phyloP scores from a whole-genome alignment of 2,329 filamentous ascomycete genomes.

The Thermothelomyces thermophilus region DNA sequence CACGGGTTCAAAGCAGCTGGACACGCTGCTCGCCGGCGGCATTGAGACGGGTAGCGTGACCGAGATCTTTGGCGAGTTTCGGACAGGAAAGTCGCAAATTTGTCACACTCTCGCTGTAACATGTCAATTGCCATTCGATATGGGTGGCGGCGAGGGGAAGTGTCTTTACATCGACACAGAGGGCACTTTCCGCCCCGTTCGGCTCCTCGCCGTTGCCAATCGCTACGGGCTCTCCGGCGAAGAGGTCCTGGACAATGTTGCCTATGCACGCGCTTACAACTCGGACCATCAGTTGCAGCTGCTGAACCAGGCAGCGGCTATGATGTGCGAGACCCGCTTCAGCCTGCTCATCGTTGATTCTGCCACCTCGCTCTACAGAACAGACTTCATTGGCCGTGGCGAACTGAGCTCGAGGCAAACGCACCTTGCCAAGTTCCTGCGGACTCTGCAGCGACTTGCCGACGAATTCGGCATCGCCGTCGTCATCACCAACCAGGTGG shows the following conservation, averaged over 20 bases:
- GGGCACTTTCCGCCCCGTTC: conserved; percentile 90
- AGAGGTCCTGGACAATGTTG: conserved; percentile 96
- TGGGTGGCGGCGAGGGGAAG: conserved; percentile 97
- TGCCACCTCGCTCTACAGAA: conserved; percentile 90
- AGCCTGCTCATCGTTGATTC: conserved; percentile 94
- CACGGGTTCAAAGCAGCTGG: conserved; percentile 93
- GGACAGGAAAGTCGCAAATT: conserved; percentile 97
- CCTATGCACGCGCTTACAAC: conserved; percentile 96
- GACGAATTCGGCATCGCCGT: conserved; percentile 93
- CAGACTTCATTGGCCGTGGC: conserved; percentile 93
- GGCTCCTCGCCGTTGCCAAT: conserved; percentile 84
- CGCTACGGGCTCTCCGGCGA: conserved; percentile 92
- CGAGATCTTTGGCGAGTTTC: conserved; percentile 95
- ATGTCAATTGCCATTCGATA: conserved; percentile 95
- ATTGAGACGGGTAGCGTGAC: conserved; percentile 97
- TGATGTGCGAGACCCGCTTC: conserved; percentile 99
- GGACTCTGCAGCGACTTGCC: conserved; percentile 69
- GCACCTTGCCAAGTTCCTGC: conserved; percentile 83
- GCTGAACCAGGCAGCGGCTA: conserved; percentile 87
- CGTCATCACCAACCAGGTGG: conserved; percentile 97
- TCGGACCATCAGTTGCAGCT: conserved; percentile 95
- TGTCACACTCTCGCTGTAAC: conserved; percentile 98
- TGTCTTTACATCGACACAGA: conserved; percentile 98
- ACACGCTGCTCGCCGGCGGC: conserved; percentile 88
- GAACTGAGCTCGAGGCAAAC: conserved; percentile 92